A percentile compares a stretch with the other conserved stretches of the same genome.
These are phyloP conservation scores for Lolium rigidum DNA, from an alignment of 176 grass and related monocot genomes.

Conservation along the genomic window DNA sequence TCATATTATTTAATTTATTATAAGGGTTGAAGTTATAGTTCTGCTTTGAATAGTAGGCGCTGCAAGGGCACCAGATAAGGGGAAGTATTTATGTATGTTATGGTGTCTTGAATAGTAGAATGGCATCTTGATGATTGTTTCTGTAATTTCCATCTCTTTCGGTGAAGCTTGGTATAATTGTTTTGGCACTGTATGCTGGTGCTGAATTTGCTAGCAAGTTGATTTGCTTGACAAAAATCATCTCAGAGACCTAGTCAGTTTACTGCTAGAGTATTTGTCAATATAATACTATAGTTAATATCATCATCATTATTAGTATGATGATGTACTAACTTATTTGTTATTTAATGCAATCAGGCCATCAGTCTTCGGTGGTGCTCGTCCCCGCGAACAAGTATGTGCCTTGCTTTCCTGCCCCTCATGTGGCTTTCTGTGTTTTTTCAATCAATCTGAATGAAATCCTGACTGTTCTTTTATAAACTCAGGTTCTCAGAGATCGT, in stretches of 20 bases:
- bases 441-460: conserved; percentile 25
- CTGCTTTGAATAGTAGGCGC: neutral
- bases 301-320: neutral
- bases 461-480: conserved; percentile 26
- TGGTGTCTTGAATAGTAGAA: conserved; percentile 16
- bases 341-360: conserved; percentile 54
- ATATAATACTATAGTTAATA: neutral
- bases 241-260: neutral
- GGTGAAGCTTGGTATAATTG: neutral
- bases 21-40: neutral
- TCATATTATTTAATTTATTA: neutral
- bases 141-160: neutral
- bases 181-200: neutral
- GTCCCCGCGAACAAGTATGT: conserved; percentile 84
- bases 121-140: neutral
- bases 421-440: neutral
- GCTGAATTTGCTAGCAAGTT: conserved; percentile 17
- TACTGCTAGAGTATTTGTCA: conserved; percentile 5
- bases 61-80: neutral
- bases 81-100: neutral
- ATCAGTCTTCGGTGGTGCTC: conserved; percentile 89
- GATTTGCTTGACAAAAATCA: conserved; percentile 19
- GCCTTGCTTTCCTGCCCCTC: conserved; percentile 7
- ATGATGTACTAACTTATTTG: conserved; percentile 35
- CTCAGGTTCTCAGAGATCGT: conserved; percentile 93